phyloP scores from a whole-genome alignment of 2,329 filamentous ascomycete genomes.

The Sclerotinia sclerotiorum region DNA sequence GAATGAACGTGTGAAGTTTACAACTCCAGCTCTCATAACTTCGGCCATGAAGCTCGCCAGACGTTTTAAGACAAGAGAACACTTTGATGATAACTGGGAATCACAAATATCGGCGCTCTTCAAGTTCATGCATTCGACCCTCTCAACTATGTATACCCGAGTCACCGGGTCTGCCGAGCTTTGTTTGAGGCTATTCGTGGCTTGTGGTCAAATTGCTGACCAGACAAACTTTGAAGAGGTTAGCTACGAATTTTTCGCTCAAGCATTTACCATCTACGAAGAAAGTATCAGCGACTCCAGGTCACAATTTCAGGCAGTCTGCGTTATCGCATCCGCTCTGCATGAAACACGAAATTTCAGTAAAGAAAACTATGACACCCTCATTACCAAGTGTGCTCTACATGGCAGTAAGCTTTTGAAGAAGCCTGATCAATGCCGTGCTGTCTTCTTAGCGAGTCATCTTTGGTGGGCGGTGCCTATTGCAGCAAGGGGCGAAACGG shows the following conservation, averaged over 20 bases:
- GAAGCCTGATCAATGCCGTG: conserved; percentile 96
- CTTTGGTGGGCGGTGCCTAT: conserved; percentile 97
- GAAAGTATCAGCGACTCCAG: conserved; percentile 94
- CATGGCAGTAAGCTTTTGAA: conserved; percentile 96
- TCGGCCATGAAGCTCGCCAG: conserved; percentile 86
- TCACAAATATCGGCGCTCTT: conserved; percentile 77
- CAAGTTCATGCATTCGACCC: conserved; percentile 89
- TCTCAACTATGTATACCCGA: conserved; percentile 84
- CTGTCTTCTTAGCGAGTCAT: conserved; percentile 94
- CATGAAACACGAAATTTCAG: conserved; percentile 88
- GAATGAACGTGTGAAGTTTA: conserved; percentile 94
- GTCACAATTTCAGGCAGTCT: conserved; percentile 97
- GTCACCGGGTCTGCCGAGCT: conserved; percentile 84
- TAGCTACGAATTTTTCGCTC: conserved; percentile 96
- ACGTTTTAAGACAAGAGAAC: conserved; percentile 85
- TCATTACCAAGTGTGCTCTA: conserved; percentile 96
- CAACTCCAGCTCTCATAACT: conserved; percentile 88
- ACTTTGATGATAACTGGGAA: conserved; percentile 75
- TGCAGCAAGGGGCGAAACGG: conserved; percentile 74
- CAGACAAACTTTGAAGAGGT: conserved; percentile 92
- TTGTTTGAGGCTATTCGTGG: conserved; percentile 82
- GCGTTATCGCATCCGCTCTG: conserved; percentile 84
- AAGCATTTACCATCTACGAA: conserved; percentile 97
- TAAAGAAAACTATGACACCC: conserved; percentile 96
- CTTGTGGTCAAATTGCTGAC: conserved; percentile 89